A percentile compares a stretch with the other conserved stretches of the same genome.
These are phyloP conservation scores for Solanum megistacrolobum DNA, from an alignment of 257 asterid genomes.

Conservation along the genomic window DNA sequence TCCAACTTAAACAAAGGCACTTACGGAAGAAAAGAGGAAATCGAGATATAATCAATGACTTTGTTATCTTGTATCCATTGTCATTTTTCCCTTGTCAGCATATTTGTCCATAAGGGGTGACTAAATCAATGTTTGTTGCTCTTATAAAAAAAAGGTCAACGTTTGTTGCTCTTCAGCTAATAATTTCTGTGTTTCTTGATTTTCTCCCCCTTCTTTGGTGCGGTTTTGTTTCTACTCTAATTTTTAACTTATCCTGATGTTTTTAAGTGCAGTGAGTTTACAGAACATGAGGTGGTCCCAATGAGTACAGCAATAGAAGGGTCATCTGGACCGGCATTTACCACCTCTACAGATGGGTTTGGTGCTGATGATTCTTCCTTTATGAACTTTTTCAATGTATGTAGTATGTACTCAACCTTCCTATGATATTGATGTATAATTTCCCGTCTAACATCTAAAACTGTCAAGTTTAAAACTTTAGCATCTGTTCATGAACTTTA, in stretches of 20 bases:
- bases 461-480: not conserved
- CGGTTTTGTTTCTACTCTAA: not conserved
- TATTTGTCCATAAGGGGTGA: not conserved
- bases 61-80: not conserved
- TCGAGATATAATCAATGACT: not conserved
- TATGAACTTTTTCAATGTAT: conserved; percentile 24
- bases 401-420: not conserved
- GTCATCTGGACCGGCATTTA: conserved; percentile 19
- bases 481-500: not conserved
- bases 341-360: conserved; percentile 8
- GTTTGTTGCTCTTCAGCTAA: not conserved
- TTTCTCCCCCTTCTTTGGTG: not conserved
- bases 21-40: not conserved
- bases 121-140: not conserved
- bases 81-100: not conserved
- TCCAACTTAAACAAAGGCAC: not conserved
- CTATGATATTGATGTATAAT: not conserved
- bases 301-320: conserved; percentile 23
- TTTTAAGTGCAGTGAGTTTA: conserved; percentile 17
- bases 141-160: not conserved
- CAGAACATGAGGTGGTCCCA: conserved; percentile 30
- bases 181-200: not conserved
- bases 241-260: not conserved
- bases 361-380: conserved; percentile 26
- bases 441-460: not conserved